Base-by-base conservation (phyloP, 2,329 filamentous ascomycete genomes). In the Zelopaecilomyces penicillatus region DNA sequence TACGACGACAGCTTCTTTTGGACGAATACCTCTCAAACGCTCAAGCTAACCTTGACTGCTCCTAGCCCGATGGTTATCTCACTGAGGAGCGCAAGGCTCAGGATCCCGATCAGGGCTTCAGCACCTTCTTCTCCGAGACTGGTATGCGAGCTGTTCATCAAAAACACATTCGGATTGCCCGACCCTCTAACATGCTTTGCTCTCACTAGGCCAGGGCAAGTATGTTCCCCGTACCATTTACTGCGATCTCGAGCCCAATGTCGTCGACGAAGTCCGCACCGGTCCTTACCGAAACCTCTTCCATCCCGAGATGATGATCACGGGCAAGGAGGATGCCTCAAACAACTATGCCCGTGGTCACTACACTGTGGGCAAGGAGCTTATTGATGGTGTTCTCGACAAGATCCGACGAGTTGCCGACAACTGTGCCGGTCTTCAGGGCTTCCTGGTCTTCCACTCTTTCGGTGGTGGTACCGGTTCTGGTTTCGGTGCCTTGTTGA, bases 261-360 rank as follows among this genome's bases (percentile, higher is more conserved):
- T 97, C 64, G 84, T 98, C 76, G 93, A 98, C 65, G 93, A 97
- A 77, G 93, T 97, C 74, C 90, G 93, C 75, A 97, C 90, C 61
- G 93, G 93, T 65, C 72, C 88, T 67, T 98, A 97, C 82, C 87
- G 91, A 64, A 85, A 80, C 66, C 85, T 98, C 55, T 97, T 97
- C 83, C 93, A 97, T 78, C 93, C 93, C 49, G 93, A 97, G 75
- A 86, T 94, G 75, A 95, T 98, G 91, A 96, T 98, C 73, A 95
- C 88, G 55, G 93, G 93, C 74, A 97, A 97, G 84, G 93, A 97
- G 80, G 93, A 97, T 83, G 93, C 93, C 57, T 96, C 91, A 59
- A 98, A 98, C 86, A 98, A 98, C 84, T 97, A 97, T 66, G 93
- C 93, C 61, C 91, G 93, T 80, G 93, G 93, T 58, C 93, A 98